phyloP scores from a whole-genome alignment of 2,329 filamentous ascomycete genomes.

The Claviceps digitariae region DNA sequence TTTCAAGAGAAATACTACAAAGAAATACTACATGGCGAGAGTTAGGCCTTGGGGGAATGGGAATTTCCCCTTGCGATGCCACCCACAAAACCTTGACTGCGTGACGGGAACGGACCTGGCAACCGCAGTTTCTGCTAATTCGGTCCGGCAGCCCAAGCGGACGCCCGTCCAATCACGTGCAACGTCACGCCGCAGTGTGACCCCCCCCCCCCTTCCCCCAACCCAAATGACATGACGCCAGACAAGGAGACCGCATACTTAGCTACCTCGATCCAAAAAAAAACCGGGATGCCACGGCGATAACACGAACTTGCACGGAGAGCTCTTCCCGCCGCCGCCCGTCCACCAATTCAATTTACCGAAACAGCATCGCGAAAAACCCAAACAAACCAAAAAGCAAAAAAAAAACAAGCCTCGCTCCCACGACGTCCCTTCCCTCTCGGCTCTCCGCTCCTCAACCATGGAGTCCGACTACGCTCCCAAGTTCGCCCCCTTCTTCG shows the following conservation, averaged over 20 bases:
- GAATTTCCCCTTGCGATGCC: too few species aligned
- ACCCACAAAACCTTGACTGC: too few species aligned
- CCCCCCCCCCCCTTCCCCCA: too few species aligned
- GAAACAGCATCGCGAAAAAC: not conserved
- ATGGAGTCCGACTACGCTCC: constrained; percentile 54
- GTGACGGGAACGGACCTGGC: too few species aligned
- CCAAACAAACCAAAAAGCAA: too few species aligned
- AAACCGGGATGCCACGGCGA: constrained; percentile 1
- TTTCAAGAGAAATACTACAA: not conserved
- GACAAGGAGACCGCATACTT: not conserved
- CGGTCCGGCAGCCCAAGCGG: not conserved
- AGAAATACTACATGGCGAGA: too few species aligned
- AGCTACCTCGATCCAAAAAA: not conserved
- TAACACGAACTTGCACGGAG: not conserved
- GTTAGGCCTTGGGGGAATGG: too few species aligned
- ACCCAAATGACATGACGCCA: not conserved
- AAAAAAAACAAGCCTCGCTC: not conserved
- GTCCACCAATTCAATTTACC: not conserved
- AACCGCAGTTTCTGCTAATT: not conserved
- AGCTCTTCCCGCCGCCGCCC: not conserved
- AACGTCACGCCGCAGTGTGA: not conserved
- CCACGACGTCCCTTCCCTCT: not conserved
- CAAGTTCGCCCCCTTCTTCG: constrained; percentile 77
- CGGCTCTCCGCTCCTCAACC: constrained; percentile 11
- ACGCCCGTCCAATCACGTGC: not conserved